These are phyloP conservation scores for Vigna hirtella DNA, from an alignment of 306 rosid genomes.

Conservation along the genomic window DNA sequence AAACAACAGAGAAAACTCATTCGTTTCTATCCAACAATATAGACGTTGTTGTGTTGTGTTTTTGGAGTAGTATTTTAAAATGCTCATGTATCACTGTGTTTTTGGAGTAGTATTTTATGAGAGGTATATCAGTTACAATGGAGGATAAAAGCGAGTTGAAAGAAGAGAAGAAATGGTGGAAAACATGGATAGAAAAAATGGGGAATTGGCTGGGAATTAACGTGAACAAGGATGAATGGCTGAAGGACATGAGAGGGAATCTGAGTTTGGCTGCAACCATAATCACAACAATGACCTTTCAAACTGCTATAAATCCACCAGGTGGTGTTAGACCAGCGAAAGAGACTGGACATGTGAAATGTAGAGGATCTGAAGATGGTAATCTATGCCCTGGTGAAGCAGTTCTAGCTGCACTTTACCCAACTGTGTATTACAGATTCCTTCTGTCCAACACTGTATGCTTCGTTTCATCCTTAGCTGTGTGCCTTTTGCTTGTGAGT, in stretches of 20 bases:
- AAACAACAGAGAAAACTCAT: no score
- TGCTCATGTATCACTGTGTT: no score
- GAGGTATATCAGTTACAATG: neutral
- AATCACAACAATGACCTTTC: constrained; percentile 32
- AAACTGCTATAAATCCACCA: constrained; percentile 8
- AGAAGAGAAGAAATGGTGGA: neutral
- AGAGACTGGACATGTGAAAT: no score
- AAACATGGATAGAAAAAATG: neutral
- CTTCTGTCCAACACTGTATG: neutral
- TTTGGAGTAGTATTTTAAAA: no score
- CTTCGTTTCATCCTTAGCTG: constrained; percentile 5
- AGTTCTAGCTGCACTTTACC: neutral
- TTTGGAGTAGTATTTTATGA: no score
- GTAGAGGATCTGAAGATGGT: no score
- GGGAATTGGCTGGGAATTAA: neutral
- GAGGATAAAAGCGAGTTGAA: neutral
- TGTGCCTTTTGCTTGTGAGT: constrained; percentile 20
- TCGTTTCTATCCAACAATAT: no score
- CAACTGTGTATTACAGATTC: neutral
- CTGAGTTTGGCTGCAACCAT: neutral
- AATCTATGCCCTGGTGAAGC: constrained; percentile 7
- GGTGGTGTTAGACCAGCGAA: neutral
- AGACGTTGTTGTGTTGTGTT: no score
- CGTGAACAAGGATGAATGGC: neutral
- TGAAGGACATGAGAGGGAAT: constrained; percentile 26